Conservation (phyloP, 2,329 filamentous ascomycete species). For the Diaporthe vaccinii region DNA sequence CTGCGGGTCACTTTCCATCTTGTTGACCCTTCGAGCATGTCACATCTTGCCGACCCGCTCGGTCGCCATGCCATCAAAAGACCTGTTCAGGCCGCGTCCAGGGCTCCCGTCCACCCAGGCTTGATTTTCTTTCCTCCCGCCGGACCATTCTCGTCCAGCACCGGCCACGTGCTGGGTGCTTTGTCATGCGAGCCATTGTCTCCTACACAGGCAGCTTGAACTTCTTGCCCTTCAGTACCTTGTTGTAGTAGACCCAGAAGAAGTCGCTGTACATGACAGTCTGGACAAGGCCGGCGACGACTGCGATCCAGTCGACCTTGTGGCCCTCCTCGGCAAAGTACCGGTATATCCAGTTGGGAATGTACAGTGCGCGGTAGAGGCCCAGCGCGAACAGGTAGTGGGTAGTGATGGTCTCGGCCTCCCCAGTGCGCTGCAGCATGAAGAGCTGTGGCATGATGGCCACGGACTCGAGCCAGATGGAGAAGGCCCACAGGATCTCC, state of each 20-base stretch:
- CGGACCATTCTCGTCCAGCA: not conserved
- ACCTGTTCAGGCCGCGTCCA: not conserved
- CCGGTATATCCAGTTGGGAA: constrained; percentile 97
- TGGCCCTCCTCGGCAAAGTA: constrained; percentile 82
- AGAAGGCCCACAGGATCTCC: constrained; percentile 97
- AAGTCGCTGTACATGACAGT: constrained; percentile 98
- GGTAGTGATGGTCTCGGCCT: constrained; percentile 99
- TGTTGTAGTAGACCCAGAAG: constrained; percentile 99
- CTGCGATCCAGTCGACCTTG: constrained; percentile 85
- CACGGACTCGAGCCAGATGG: constrained; percentile 97
- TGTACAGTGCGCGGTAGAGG: constrained; percentile 92
- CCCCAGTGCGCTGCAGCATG: constrained; percentile 96
- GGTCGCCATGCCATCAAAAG: constrained; percentile 23
- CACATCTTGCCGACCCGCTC: constrained; percentile 7
- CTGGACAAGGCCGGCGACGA: constrained; percentile 91
- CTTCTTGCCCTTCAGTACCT: constrained; percentile 90
- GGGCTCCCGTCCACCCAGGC: not conserved
- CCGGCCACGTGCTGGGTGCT: not conserved
- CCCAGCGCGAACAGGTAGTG: constrained; percentile 97
- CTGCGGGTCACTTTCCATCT: constrained; percentile 1
- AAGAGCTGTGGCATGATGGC: constrained; percentile 98
- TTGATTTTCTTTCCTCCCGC: not conserved
- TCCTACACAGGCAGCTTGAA: constrained; percentile 84
- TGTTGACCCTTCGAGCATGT: constrained; percentile 5
- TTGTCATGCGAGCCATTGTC: constrained; percentile 6